Evolutionary conservation across 345 rosid species (phyloP).

Genomic region (Toxicodendron radicans): DNA sequence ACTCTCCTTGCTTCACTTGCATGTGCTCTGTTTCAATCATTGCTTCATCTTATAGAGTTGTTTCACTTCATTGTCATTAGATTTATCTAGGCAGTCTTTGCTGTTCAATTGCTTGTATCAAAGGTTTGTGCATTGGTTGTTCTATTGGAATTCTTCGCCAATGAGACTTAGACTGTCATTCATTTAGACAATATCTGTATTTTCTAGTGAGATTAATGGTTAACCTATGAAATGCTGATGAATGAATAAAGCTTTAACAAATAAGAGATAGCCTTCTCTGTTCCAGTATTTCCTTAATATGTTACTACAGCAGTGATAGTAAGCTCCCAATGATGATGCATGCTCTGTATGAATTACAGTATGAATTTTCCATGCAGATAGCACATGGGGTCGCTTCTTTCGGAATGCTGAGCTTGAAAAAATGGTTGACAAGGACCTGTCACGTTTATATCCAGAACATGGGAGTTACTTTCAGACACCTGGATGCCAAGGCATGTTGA

Average conservation of each 20-base stretch:
- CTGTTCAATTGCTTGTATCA: neutral
- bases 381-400: constrained; percentile 95
- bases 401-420: constrained; percentile 93
- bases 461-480: constrained; percentile 93
- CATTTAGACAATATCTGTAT: neutral
- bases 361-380: constrained; percentile 51
- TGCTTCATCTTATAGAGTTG: neutral
- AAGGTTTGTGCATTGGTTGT: neutral
- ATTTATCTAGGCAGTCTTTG: neutral
- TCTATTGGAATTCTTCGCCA: neutral
- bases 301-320: neutral
- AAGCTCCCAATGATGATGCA: neutral
- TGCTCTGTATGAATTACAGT: constrained; percentile 7
- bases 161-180: neutral
- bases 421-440: constrained; percentile 89
- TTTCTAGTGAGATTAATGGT: neutral
- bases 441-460: constrained; percentile 93
- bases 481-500: constrained; percentile 94
- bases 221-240: neutral
- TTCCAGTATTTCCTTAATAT: neutral
- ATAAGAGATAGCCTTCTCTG: neutral
- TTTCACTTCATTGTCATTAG: neutral
- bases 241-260: neutral
- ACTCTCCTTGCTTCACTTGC: neutral
- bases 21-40: neutral